These are phyloP conservation scores for Scedosporium boydii DNA, from an alignment of 2,329 filamentous ascomycete species.

Conservation along the genomic window DNA sequence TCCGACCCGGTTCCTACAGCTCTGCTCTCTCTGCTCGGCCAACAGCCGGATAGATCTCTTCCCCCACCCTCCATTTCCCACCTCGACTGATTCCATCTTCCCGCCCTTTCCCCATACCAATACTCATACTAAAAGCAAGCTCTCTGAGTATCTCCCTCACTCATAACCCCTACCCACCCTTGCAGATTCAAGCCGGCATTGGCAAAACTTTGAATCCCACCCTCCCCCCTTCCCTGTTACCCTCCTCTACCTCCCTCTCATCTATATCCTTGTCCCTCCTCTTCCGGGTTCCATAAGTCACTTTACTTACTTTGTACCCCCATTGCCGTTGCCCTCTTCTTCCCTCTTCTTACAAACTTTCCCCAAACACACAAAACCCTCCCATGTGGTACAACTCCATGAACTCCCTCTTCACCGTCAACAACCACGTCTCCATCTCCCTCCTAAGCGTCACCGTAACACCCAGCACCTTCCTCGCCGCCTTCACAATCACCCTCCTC, in stretches of 20 bases:
- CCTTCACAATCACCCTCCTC: conserved; percentile 37
- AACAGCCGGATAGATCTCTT: not conserved
- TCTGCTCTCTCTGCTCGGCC: not conserved
- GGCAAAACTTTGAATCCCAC: too few species aligned
- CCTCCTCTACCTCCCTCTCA: too few species aligned
- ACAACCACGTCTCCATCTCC: conserved; percentile 52
- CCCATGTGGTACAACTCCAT: conserved; percentile 26
- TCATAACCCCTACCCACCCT: not conserved
- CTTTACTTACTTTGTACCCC: not conserved
- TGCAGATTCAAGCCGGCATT: too few species aligned
- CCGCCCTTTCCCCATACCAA: not conserved
- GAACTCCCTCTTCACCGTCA: conserved; percentile 50
- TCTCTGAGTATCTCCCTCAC: not conserved
- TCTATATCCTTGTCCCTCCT: not conserved
- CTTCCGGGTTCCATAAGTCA: not conserved
- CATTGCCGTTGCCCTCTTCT: not conserved
- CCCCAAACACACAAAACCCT: conserved; percentile 6
- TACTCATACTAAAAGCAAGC: too few species aligned
- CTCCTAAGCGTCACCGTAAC: conserved; percentile 50
- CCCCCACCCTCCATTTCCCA: not conserved
- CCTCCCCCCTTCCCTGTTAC: too few species aligned
- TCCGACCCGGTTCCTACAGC: not conserved
- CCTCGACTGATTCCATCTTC: not conserved
- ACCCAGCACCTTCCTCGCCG: conserved; percentile 47
- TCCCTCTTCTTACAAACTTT: not conserved